Percentiles rank a stretch among this genome's conserved stretches.
Conservation (phyloP, 2,329 filamentous ascomycete species). For the Neonectria neomacrospora region DNA sequence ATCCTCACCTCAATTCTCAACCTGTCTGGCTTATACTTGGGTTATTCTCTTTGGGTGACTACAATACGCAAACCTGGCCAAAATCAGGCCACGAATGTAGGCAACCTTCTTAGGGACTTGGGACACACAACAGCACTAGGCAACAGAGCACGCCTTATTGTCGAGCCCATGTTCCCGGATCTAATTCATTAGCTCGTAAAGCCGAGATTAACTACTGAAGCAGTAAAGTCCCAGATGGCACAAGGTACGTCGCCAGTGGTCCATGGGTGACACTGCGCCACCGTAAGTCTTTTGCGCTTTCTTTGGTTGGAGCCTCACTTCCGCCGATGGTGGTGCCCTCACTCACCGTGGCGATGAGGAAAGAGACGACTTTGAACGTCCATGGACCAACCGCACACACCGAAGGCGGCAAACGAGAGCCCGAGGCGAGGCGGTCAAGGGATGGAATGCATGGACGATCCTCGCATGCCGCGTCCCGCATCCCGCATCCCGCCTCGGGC, state of each 20-base stretch:
- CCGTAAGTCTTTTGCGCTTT: background rate
- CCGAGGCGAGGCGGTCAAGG: constrained; percentile 22
- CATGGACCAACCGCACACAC: constrained; percentile 12
- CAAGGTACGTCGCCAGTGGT: constrained; percentile 4
- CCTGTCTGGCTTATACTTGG: no score
- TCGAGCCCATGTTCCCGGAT: background rate
- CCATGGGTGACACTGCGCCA: constrained; percentile 3
- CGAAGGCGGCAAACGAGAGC: constrained; percentile 11
- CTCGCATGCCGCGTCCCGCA: background rate
- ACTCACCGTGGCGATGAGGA: constrained; percentile 16
- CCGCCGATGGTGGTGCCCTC: background rate
- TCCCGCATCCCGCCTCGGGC: background rate
- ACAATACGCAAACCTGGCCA: background rate
- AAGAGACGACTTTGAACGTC: constrained; percentile 18
- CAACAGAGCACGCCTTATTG: constrained; percentile 6
- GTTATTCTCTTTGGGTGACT: no score
- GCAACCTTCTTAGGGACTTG: background rate
- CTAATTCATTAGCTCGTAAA: constrained; percentile 9
- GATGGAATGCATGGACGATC: background rate
- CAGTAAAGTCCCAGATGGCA: constrained; percentile 2
- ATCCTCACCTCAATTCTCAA: background rate
- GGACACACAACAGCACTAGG: background rate
- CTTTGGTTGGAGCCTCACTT: background rate
- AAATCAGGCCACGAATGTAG: background rate
- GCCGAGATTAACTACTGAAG: constrained; percentile 5